Base-by-base conservation (phyloP, 345 rosid genomes). In the Hypericum perforatum region DNA sequence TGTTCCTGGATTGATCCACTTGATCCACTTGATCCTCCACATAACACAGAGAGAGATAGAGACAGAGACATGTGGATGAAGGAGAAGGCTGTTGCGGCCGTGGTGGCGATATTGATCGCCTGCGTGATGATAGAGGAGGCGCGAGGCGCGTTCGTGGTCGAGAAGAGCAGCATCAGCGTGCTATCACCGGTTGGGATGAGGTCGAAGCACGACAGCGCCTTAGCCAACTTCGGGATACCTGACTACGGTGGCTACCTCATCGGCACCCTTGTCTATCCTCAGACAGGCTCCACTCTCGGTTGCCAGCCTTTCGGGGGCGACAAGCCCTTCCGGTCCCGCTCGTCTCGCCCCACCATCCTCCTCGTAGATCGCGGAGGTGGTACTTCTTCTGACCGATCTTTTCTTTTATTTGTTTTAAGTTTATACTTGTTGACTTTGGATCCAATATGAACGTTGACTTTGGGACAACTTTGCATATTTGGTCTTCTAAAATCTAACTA, bases 341-440 rank as follows among this genome's bases (percentile, higher is more conserved):
- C 62, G 44, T 57, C 75, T 22, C 85, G 72, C 52, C 98, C 95
- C 3, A 75, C 77, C 49, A 65, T 87, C 32, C 74, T 91, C 7
- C 89, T 91, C 40, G 74, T 91, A 15, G 96, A 91, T 59, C 89
- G 98, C 60, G 98, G 98, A 81, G 98, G 98, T n/a, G n/a, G n/a
- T n/a, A n/a, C n/a, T n/a, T n/a, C n/a, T 4, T 22, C 32, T 1
- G 1, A 1, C 32, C 32, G 1, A 4, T 22, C 4, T 22, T 22
- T 1, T 22, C 2, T 22, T 22, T 22, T 22, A 22, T 22, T 22
- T 22, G n/a, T n/a, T n/a, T n/a, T n/a, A n/a, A n/a, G n/a, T n/a
- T n/a, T n/a, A n/a, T n/a, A n/a, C n/a, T 22, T 22, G 32, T 22
- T 22, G 32, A n/a, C n/a, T n/a, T n/a, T 22, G 32, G 32, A 22